Conservation (phyloP, 306 rosid species). For the Argentina anserina region DNA sequence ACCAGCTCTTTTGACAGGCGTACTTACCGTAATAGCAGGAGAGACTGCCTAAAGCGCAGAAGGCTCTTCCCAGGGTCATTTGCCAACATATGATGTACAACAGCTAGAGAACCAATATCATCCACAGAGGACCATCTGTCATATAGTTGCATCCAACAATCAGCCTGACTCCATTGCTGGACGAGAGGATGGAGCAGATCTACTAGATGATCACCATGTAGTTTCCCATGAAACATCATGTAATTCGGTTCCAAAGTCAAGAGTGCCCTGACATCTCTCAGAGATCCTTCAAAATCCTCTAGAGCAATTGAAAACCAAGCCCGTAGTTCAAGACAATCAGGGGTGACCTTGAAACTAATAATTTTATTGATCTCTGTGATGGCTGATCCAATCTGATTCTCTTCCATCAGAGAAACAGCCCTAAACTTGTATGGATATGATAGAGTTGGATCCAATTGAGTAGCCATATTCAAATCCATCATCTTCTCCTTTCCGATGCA, state of each 20-base stretch:
- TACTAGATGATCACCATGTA: slow-evolving; percentile 64
- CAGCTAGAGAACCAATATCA: slow-evolving; percentile 87
- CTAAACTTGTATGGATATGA: slow-evolving; percentile 69
- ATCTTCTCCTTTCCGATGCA: slow-evolving; percentile 71
- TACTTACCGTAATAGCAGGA: slow-evolving; percentile 69
- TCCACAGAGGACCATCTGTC: slow-evolving; percentile 84
- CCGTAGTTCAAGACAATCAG: slow-evolving; percentile 83
- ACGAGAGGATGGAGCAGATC: slow-evolving; percentile 64
- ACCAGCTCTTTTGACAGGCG: background rate
- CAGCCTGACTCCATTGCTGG: slow-evolving; percentile 73
- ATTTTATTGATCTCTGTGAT: slow-evolving; percentile 70
- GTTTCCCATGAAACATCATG: slow-evolving; percentile 63
- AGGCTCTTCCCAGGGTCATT: slow-evolving; percentile 88
- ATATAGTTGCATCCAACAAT: slow-evolving; percentile 87
- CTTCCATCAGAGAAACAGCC: slow-evolving; percentile 60
- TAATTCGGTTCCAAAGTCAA: slow-evolving; percentile 79
- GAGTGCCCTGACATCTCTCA: slow-evolving; percentile 77
- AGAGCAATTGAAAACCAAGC: slow-evolving; percentile 77
- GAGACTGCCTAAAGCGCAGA: slow-evolving; percentile 79
- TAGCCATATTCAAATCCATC: slow-evolving; percentile 65
- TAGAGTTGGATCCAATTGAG: slow-evolving; percentile 80
- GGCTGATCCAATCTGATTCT: slow-evolving; percentile 53
- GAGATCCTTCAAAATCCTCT: slow-evolving; percentile 73
- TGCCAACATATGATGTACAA: slow-evolving; percentile 74
- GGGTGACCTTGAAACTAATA: slow-evolving; percentile 67